A percentile compares a stretch with the other conserved stretches of the same genome.
Evolutionary conservation across 1,284 basidiomycete genomes (phyloP).

Genomic region (Spongiforma sp.): DNA sequence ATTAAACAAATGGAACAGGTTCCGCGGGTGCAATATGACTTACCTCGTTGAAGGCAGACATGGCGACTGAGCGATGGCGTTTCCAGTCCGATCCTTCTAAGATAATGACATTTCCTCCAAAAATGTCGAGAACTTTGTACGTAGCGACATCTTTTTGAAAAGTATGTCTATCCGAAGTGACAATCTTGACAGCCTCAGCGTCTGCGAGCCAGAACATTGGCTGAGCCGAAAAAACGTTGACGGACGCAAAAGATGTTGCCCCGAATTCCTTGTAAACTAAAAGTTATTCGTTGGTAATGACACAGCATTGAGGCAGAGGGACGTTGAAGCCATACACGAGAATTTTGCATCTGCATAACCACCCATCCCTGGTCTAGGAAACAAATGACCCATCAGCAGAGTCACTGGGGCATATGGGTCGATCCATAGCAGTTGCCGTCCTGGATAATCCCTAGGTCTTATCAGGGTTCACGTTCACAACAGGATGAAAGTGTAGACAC

Average conservation of each 20-base stretch:
- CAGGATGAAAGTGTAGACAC: not conserved
- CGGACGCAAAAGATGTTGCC: constrained; percentile 43
- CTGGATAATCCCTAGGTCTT: constrained; percentile 26
- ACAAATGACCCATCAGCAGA: constrained; percentile 33
- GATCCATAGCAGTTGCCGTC: constrained; percentile 32
- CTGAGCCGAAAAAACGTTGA: constrained; percentile 32
- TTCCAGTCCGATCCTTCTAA: constrained; percentile 31
- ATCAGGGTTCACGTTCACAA: not conserved
- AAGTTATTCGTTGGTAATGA: not conserved
- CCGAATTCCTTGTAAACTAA: constrained; percentile 43
- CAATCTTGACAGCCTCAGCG: constrained; percentile 43
- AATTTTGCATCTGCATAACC: constrained; percentile 42
- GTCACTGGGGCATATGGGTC: constrained; percentile 37
- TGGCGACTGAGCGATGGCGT: constrained; percentile 29
- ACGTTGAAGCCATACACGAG: constrained; percentile 35
- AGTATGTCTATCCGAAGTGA: constrained; percentile 36
- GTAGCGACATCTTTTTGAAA: constrained; percentile 42
- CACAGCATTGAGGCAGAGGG: not conserved
- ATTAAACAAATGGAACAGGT: not conserved
- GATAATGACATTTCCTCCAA: constrained; percentile 26
- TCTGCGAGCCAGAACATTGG: constrained; percentile 48
- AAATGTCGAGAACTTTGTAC: constrained; percentile 29
- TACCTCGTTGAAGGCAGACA: constrained; percentile 37
- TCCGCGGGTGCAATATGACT: not conserved
- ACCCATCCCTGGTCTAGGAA: constrained; percentile 39